Percentiles rank a stretch among this genome's conserved stretches.
Evolutionary conservation across 1,284 basidiomycete genomes (phyloP).

Genomic region (Sparassis latifolia): DNA sequence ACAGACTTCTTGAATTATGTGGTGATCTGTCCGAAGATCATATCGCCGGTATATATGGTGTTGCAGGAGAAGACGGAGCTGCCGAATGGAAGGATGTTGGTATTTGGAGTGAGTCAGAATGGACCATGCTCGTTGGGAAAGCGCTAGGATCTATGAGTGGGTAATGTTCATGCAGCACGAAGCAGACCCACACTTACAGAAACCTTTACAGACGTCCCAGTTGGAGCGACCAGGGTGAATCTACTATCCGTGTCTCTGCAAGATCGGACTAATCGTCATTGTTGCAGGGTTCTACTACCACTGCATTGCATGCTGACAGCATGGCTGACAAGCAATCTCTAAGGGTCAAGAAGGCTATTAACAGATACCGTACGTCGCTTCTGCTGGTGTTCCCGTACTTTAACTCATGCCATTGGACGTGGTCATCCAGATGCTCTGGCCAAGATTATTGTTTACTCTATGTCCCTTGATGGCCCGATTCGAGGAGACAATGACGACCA

Average conservation of each 20-base stretch:
- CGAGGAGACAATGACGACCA: conserved; percentile 36
- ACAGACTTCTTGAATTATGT: conserved; percentile 79
- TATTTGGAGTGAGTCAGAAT: conserved; percentile 86
- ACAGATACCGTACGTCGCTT: conserved; percentile 53
- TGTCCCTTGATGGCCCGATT: conserved; percentile 76
- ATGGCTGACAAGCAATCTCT: conserved; percentile 57
- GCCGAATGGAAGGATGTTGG: conserved; percentile 74
- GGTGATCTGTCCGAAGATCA: conserved; percentile 77
- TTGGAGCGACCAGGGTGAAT: conserved; percentile 58
- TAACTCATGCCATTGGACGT: background rate
- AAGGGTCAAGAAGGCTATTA: conserved; percentile 74
- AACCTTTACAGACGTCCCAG: conserved; percentile 56
- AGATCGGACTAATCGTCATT: background rate
- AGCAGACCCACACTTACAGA: background rate
- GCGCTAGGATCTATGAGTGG: conserved; percentile 83
- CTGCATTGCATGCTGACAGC: conserved; percentile 63
- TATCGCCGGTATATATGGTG: conserved; percentile 52
- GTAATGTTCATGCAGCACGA: conserved; percentile 25
- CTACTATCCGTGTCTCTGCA: background rate
- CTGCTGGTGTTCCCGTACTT: background rate
- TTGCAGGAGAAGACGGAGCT: conserved; percentile 45
- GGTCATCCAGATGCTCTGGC: conserved; percentile 64
- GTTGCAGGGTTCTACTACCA: conserved; percentile 52
- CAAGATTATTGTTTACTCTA: conserved; percentile 86
- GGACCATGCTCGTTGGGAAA: conserved; percentile 82